Base-by-base conservation (phyloP, 2,329 filamentous ascomycete species). In the Thielaviopsis musarum region DNA sequence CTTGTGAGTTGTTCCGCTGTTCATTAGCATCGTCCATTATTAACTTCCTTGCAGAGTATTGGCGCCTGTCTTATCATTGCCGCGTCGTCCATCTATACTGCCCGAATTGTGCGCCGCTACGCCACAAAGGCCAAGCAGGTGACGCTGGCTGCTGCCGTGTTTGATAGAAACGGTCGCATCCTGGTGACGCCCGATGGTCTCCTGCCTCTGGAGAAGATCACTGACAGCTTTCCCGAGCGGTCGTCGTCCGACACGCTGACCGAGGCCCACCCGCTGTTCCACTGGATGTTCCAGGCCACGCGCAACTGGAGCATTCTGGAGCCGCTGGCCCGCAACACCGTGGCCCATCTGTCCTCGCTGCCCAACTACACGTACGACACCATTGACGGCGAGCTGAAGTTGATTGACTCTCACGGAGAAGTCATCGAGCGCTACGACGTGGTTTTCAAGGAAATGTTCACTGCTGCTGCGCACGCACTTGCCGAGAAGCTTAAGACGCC, bases 201-300 rank as follows among this genome's bases (percentile, higher is more conserved):
- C 19, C 69, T 89, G 12, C 87, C 86, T 3, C 84, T 77, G 52
- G 79, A 84, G 61, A 88, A 90, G 65, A 87, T 95, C 62, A 93
- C 88, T 0, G 84, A 85, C 68, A 83, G 83, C 15, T 89, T 88
- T 68, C 71, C 88, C 48, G 83, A 86, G 68, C 61, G 68, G 66
- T 70, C 64, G 63, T 71, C 84, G 58, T 81, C 84, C 62, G 88
- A 94, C 62, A 80, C 84, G 15, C 91, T 95, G 66, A 83, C 82
- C 59, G 82, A 83, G 24, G 80, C 81, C 0, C 88, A 95, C 67
- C 81, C 87, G 0, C 81, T 91, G 1, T 95, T 93, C 70, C 82
- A 90, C 56, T 95, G 90, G 90, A 84, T 93, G 66, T 94, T 87
- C 67, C 81, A 87, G 60, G 87, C 88, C 2, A 88, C 87, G 6